phyloP scores from a whole-genome alignment of 768 basidiomycete genomes.

The Leccinellum albellum region DNA sequence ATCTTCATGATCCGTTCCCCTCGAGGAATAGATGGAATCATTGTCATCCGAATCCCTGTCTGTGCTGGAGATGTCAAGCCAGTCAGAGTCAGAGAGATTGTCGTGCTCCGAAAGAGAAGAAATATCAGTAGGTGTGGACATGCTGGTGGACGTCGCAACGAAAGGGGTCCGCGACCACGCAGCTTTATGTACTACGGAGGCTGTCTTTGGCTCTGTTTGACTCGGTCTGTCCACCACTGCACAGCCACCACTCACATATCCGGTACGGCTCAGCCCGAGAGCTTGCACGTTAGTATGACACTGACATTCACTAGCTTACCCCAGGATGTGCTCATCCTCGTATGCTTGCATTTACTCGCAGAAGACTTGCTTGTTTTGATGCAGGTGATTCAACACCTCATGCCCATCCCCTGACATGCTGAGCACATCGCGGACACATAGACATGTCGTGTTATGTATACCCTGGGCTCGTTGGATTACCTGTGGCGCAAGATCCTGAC shows the following conservation, averaged over 20 bases:
- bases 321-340: constrained; percentile 41
- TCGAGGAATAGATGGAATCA: constrained; percentile 56
- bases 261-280: background rate
- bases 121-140: constrained; percentile 36
- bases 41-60: constrained; percentile 64
- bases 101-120: constrained; percentile 59
- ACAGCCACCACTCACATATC: background rate
- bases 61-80: constrained; percentile 74
- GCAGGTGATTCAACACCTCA: constrained; percentile 37
- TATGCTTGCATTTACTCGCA: constrained; percentile 33
- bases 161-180: constrained; percentile 29
- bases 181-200: constrained; percentile 23
- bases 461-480: constrained; percentile 48
- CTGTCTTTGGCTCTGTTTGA: constrained; percentile 30
- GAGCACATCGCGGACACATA: constrained; percentile 32
- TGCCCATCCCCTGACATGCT: constrained; percentile 7
- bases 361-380: constrained; percentile 45
- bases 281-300: background rate
- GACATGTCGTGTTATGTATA: constrained; percentile 59
- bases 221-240: background rate
- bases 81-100: constrained; percentile 74
- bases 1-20: constrained; percentile 61
- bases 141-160: constrained; percentile 24
- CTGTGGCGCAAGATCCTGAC: constrained; percentile 47
- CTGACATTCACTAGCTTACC: constrained; percentile 35